Evolutionary conservation across 441 rosid species (phyloP).

Genomic region (Populus tomentosa): DNA sequence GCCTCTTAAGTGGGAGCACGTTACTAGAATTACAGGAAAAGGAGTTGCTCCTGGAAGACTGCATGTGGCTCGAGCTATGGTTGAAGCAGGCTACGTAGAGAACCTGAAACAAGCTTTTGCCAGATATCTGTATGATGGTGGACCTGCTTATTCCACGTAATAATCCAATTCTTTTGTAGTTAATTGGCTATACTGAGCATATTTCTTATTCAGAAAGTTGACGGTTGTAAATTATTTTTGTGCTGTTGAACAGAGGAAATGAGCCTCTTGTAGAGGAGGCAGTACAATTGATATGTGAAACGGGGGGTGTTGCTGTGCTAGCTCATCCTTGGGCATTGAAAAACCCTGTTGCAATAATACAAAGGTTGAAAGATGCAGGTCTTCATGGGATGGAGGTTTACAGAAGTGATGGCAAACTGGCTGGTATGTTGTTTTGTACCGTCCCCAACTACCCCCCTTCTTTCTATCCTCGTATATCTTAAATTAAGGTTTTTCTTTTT

Average conservation of each 20-base stretch:
- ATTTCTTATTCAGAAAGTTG: background rate
- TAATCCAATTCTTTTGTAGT: background rate
- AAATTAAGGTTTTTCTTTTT: background rate
- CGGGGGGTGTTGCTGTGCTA: conserved; percentile 88
- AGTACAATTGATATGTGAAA: conserved; percentile 57
- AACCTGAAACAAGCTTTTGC: conserved; percentile 82
- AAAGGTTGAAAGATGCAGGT: conserved; percentile 70
- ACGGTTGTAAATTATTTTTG: background rate
- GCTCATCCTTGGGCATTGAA: conserved; percentile 99
- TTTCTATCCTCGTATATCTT: background rate
- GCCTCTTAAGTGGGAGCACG: conserved; percentile 86
- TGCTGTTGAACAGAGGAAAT: conserved; percentile 54
- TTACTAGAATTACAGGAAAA: conserved; percentile 78
- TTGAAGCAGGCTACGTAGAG: conserved; percentile 88
- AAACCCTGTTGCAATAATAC: conserved; percentile 56
- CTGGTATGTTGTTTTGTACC: conserved; percentile 36
- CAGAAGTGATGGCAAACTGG: conserved; percentile 76
- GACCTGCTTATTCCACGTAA: conserved; percentile 91
- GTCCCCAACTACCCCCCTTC: background rate
- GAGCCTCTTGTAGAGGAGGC: conserved; percentile 83
- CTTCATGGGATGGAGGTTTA: conserved; percentile 90
- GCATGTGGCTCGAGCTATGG: conserved; percentile 93
- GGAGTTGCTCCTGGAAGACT: conserved; percentile 94
- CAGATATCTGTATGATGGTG: conserved; percentile 77
- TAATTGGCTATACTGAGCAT: conserved; percentile 3